Base-by-base conservation (phyloP, 2,329 filamentous ascomycete genomes). In the Colletotrichum nymphaeae region DNA sequence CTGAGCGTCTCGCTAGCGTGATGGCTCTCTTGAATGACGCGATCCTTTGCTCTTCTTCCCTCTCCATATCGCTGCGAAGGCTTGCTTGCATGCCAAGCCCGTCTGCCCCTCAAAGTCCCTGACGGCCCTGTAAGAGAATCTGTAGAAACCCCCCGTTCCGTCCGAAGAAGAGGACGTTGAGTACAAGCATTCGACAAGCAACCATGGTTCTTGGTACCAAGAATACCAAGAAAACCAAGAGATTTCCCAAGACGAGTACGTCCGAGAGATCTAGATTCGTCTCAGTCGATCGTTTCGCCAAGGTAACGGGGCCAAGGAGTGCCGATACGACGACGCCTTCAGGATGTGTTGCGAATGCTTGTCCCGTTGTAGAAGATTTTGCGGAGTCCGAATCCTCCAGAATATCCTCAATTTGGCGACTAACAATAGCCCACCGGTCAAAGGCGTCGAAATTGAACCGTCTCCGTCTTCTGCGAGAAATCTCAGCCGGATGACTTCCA, bases 251-350 rank as follows among this genome's bases (percentile, higher is more conserved):
- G 55, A 19, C 62, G 22, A 8, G 12, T 30, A 16, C 22, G 26
- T 32, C 19, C n/a, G 14, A 35, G 9, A 37, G 55, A 70, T 60
- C 67, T 73, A 35, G 65, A 52, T 52, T 32, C 55, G 55, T 60
- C 59, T 73, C 42, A 52, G 14, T 37, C 66, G 32, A 70, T 65
- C 32, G 46, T 70, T 70, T 73, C 70, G 67, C 62, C 62, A 64
- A 64, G 62, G 22, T 16, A 4, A 9, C n/a, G 28, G 22, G 24
- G 28, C 62, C 62, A 55, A 64, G 49, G 26, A n/a, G 5, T 26
- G 5, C n/a, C 30, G 28, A 55, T 64, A 35, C 60, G n/a, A 14
- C 8, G 22, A 37, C 30, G 28, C 62, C 62, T 46, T 37, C 62
- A 55, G 28, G 11, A 22, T 24, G 46, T 11, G 14, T 53, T 19